Conservation (phyloP, 345 rosid species). For the Populus davidiana region DNA sequence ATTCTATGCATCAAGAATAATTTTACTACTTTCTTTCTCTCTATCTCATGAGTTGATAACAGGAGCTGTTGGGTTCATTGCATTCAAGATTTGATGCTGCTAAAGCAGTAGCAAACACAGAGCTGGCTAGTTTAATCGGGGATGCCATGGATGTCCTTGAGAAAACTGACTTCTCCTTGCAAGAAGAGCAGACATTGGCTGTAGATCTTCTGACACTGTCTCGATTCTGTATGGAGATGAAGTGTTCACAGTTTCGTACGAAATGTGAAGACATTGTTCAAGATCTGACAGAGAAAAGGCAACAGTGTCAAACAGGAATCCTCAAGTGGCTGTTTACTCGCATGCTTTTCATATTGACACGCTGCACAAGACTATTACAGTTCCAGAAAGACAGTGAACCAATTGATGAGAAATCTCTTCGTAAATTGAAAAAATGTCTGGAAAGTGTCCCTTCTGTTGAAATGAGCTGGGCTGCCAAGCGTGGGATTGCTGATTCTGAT, state of each 20-base stretch:
- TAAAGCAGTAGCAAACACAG: conserved; percentile 55
- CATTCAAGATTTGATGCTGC: conserved; percentile 73
- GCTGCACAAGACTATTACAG: conserved; percentile 71
- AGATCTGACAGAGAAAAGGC: conserved; percentile 64
- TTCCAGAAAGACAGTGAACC: conserved; percentile 71
- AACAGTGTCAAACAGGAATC: conserved; percentile 57
- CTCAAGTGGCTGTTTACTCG: conserved; percentile 70
- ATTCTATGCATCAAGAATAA: not conserved
- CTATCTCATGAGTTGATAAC: conserved; percentile 17
- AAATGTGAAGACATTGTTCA: conserved; percentile 71
- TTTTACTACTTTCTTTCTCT: not conserved
- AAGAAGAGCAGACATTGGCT: conserved; percentile 53
- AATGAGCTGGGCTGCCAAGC: conserved; percentile 46
- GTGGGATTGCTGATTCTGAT: conserved; percentile 41
- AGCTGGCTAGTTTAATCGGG: conserved; percentile 50
- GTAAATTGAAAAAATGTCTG: conserved; percentile 64
- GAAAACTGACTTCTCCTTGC: conserved; percentile 47
- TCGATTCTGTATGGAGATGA: conserved; percentile 56
- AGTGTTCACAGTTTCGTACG: conserved; percentile 52
- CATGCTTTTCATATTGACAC: conserved; percentile 73
- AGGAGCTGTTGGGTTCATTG: conserved; percentile 69
- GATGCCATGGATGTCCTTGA: conserved; percentile 58
- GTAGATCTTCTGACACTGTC: conserved; percentile 55
- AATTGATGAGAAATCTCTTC: conserved; percentile 59
- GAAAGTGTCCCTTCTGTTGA: conserved; percentile 77